phyloP scores from a whole-genome alignment of 2,329 filamentous ascomycete species.

The Trichoderma atrobrunneum region DNA sequence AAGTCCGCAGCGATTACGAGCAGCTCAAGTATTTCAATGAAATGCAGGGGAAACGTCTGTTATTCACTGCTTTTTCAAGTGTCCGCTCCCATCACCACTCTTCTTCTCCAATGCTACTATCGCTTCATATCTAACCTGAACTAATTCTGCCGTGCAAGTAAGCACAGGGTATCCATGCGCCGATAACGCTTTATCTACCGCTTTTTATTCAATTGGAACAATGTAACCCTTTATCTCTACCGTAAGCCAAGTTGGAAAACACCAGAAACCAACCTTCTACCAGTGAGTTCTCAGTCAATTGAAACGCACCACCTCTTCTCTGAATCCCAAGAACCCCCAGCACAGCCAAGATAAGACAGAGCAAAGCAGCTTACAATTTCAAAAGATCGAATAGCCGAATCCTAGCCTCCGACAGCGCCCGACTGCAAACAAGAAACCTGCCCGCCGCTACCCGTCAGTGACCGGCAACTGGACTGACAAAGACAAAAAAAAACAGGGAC shows the following conservation, averaged over 20 bases:
- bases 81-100: neutral
- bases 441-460: constrained; percentile 13
- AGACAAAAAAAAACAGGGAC: neutral
- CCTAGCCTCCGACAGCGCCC: neutral
- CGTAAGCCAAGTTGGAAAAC: neutral
- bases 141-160: neutral
- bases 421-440: neutral
- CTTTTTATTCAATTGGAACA: neutral
- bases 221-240: neutral
- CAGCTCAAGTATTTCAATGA: neutral
- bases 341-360: neutral
- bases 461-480: neutral
- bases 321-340: neutral
- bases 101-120: neutral
- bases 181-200: neutral
- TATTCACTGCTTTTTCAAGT: neutral
- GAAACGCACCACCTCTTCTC: neutral
- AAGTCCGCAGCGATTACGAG: neutral
- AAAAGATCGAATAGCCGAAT: neutral
- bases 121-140: neutral
- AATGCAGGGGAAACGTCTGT: neutral
- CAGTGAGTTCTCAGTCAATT: neutral
- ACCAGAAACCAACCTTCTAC: neutral
- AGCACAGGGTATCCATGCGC: constrained; percentile 1
- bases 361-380: neutral